Conservation (phyloP, 441 rosid species). For the Viola pubescens region DNA sequence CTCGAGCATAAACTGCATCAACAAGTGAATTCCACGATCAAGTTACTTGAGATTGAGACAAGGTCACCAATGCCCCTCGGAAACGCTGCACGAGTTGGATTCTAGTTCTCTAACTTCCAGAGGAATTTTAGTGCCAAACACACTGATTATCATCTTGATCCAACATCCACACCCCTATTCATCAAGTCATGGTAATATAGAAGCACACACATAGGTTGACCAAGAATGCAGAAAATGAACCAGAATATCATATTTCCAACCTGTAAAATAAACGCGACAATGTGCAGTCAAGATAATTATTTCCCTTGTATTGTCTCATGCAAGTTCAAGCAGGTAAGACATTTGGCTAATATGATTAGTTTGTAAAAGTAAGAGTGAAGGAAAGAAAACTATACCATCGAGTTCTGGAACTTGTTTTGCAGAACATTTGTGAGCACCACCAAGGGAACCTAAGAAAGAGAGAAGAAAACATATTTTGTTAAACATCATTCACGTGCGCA, state of each 20-base stretch:
- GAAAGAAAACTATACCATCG: slow-evolving; percentile 49
- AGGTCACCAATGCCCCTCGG: too few species aligned
- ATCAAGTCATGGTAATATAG: slow-evolving; percentile 91
- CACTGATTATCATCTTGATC: slow-evolving; percentile 15
- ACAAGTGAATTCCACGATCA: not conserved
- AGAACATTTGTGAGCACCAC: slow-evolving; percentile 45
- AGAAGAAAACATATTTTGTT: not conserved
- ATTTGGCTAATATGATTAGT: not conserved
- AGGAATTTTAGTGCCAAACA: too few species aligned
- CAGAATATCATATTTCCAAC: slow-evolving; percentile 97
- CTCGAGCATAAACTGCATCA: not conserved
- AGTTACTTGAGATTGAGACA: too few species aligned
- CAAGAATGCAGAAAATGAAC: slow-evolving; percentile 87
- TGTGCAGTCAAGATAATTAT: not conserved
- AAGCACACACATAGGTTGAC: slow-evolving; percentile 94
- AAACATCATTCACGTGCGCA: not conserved
- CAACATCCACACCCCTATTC: slow-evolving; percentile 55
- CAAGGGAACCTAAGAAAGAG: slow-evolving; percentile 48
- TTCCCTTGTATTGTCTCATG: not conserved
- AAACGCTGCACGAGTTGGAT: too few species aligned
- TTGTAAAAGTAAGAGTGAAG: not conserved
- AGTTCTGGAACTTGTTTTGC: slow-evolving; percentile 50
- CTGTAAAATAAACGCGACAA: slow-evolving; percentile 29
- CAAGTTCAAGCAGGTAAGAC: not conserved
- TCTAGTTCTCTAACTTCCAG: too few species aligned